Conservation (phyloP, 768 basidiomycete genomes). For the Dendrothele bispora region DNA sequence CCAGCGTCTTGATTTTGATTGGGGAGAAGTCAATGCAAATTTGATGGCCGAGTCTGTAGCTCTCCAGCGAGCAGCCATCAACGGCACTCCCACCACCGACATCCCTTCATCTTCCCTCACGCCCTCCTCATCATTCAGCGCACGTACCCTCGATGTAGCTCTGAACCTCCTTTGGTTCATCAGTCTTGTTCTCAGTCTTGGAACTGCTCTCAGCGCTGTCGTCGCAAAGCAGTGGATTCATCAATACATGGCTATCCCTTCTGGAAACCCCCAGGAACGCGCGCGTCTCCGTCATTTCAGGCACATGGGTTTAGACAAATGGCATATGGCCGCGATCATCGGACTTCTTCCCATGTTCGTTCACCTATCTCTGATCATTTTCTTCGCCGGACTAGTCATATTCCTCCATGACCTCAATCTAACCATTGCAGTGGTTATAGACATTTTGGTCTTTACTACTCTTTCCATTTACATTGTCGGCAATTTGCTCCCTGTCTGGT, state of each 20-base stretch:
- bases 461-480: slow-evolving; percentile 6
- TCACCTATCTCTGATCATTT: slow-evolving; percentile 15
- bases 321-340: slow-evolving; percentile 9
- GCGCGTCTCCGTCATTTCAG: slow-evolving; percentile 7
- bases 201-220: not conserved
- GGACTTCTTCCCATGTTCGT: slow-evolving; percentile 14
- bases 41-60: not conserved
- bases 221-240: slow-evolving; percentile 10
- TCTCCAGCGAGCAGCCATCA: slow-evolving; percentile 6
- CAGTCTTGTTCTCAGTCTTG: slow-evolving; percentile 4
- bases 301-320: slow-evolving; percentile 6
- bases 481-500: slow-evolving; percentile 10
- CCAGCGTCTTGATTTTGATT: not conserved
- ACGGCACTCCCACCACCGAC: not conserved
- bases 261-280: slow-evolving; percentile 3
- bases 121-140: not conserved
- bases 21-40: not conserved
- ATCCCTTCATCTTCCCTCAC: not conserved
- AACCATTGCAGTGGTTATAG: slow-evolving; percentile 3
- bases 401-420: slow-evolving; percentile 8
- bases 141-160: not conserved
- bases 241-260: not conserved
- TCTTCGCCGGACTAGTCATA: slow-evolving; percentile 13
- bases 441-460: not conserved
- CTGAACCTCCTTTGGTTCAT: slow-evolving; percentile 8